phyloP scores from a whole-genome alignment of 2,329 filamentous ascomycete species.

The Penicillium sp. region DNA sequence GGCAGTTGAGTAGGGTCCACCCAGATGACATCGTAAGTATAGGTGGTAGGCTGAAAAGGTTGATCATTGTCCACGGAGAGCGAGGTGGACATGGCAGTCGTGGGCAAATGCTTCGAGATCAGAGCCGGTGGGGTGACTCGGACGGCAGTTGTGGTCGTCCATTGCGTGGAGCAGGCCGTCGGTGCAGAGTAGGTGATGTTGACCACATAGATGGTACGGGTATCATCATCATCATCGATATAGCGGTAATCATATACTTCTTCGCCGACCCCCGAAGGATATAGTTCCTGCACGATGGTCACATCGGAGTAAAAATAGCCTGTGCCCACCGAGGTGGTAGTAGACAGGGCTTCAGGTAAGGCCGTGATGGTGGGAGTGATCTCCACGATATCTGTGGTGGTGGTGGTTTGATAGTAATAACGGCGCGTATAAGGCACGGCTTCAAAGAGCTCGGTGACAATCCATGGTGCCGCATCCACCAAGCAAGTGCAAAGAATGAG shows the following conservation, averaged over 20 bases:
- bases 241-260: neutral
- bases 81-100: conserved; percentile 20
- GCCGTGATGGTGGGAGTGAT: conserved; percentile 23
- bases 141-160: conserved; percentile 22
- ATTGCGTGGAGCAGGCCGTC: conserved; percentile 25
- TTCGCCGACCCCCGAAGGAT: conserved; percentile 22
- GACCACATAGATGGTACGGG: conserved; percentile 23
- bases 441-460: conserved; percentile 27
- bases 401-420: conserved; percentile 7
- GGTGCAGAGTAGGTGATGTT: conserved; percentile 27
- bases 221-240: neutral
- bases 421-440: conserved; percentile 10
- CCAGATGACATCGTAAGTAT: conserved; percentile 23
- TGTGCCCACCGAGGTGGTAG: conserved; percentile 15
- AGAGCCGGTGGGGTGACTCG: conserved; percentile 14
- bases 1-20: conserved; percentile 30
- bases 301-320: conserved; percentile 12
- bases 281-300: conserved; percentile 26
- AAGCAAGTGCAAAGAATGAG: conserved; percentile 18
- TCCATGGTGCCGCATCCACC: conserved; percentile 27
- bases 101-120: conserved; percentile 17
- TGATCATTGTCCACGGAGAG: conserved; percentile 17
- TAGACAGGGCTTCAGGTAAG: conserved; percentile 22
- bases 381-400: conserved; percentile 13
- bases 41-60: conserved; percentile 25